phyloP scores from a whole-genome alignment of 495 filamentous ascomycete genomes.

The Penicillium egyptiacum region DNA sequence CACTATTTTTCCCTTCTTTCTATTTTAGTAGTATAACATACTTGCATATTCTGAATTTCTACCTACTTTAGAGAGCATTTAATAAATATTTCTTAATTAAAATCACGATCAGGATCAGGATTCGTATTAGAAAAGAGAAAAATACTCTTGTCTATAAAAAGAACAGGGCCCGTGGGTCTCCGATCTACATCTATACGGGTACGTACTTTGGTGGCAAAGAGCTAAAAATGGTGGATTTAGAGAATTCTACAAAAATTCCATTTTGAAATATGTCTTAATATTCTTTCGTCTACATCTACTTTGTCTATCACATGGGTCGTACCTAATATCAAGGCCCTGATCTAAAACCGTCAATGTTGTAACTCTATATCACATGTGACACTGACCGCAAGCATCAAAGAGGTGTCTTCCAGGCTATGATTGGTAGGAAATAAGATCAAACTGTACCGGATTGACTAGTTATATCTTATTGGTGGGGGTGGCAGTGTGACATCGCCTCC shows the following conservation, averaged over 20 bases:
- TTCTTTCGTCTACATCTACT: neutral
- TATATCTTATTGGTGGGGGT: too few relatives aligned
- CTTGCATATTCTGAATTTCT: neutral
- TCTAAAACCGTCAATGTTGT: neutral
- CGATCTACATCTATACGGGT: slow-evolving; percentile 11
- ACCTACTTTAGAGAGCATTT: neutral
- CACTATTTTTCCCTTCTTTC: slow-evolving; percentile 14
- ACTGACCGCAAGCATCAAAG: neutral
- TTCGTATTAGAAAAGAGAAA: neutral
- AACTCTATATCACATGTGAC: neutral
- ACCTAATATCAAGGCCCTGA: neutral
- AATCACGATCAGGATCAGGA: neutral
- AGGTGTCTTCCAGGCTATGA: too few relatives aligned
- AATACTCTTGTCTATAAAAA: slow-evolving; percentile 5
- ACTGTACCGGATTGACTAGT: too few relatives aligned
- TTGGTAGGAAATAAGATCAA: too few relatives aligned
- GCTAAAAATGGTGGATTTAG: neutral
- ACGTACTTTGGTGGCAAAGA: slow-evolving; percentile 10
- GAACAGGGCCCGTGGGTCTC: slow-evolving; percentile 9
- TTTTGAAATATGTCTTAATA: neutral
- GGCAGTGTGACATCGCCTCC: neutral
- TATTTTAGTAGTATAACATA: neutral
- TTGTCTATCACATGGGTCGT: neutral
- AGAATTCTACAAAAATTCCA: neutral
- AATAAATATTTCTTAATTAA: neutral